Conservation (phyloP, 768 basidiomycete genomes). For the Lentinus brumalis region DNA sequence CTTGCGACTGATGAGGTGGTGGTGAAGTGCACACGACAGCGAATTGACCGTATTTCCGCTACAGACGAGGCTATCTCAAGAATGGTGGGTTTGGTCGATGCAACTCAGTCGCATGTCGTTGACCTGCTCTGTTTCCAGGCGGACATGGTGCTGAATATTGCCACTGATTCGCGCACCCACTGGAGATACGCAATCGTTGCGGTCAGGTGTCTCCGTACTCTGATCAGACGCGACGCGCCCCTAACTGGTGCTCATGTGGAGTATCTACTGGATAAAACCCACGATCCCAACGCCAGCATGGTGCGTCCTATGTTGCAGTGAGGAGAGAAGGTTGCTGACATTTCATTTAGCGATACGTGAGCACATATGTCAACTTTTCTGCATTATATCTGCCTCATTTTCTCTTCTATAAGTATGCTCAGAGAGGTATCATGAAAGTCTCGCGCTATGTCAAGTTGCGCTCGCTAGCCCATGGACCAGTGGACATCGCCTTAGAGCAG, state of each 20-base stretch:
- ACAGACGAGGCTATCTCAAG: constrained; percentile 44
- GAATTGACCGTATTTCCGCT: constrained; percentile 44
- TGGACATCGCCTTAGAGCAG: constrained; percentile 61
- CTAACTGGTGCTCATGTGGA: constrained; percentile 48
- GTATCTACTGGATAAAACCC: constrained; percentile 60
- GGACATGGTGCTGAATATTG: constrained; percentile 54
- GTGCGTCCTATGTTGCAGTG: constrained; percentile 41
- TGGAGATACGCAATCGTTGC: constrained; percentile 81
- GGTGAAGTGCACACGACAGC: constrained; percentile 43
- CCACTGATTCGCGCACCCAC: constrained; percentile 62
- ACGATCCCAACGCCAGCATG: constrained; percentile 67
- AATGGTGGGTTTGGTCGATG: constrained; percentile 41
- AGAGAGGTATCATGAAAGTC: constrained; percentile 76
- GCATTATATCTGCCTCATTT: constrained; percentile 22
- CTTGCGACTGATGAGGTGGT: constrained; percentile 39
- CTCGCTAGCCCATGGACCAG: constrained; percentile 57
- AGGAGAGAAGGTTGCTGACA: constrained; percentile 8
- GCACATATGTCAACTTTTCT: constrained; percentile 21
- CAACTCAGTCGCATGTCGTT: neutral
- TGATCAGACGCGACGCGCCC: constrained; percentile 67
- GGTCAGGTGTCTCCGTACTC: constrained; percentile 63
- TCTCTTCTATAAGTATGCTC: constrained; percentile 53
- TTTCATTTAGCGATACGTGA: constrained; percentile 56
- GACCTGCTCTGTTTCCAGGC: constrained; percentile 34
- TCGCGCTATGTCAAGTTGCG: constrained; percentile 81